Percentiles rank a stretch among this genome's conserved stretches.
These are phyloP conservation scores for Podospora appendiculata DNA, from an alignment of 495 filamentous ascomycete species.

Conservation along the genomic window DNA sequence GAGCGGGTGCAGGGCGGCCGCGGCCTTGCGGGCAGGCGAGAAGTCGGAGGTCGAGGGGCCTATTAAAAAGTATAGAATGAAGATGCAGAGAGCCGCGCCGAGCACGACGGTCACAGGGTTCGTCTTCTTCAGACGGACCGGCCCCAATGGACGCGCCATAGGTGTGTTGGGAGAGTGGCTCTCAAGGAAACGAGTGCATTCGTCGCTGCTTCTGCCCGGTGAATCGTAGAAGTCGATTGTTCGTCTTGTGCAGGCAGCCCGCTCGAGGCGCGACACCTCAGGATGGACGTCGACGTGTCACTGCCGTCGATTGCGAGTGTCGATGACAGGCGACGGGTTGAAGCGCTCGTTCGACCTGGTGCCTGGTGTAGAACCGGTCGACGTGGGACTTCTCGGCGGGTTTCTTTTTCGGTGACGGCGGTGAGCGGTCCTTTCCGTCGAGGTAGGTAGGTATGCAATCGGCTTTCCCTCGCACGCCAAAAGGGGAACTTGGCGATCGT, in stretches of 20 bases:
- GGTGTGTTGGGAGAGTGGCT: slow-evolving; percentile 10
- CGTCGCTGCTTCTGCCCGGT: neutral
- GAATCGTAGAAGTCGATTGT: neutral
- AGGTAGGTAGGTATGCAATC: neutral
- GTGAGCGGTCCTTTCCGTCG: neutral
- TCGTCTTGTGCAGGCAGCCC: neutral
- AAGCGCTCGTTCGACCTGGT: too few species aligned
- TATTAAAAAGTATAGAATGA: slow-evolving; percentile 46
- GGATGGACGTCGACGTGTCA: too few species aligned
- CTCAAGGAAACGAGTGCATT: slow-evolving; percentile 13
- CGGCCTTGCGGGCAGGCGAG: slow-evolving; percentile 31
- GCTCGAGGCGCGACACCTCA: too few species aligned
- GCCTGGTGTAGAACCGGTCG: too few species aligned
- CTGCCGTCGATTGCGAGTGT: too few species aligned
- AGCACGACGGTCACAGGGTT: slow-evolving; percentile 43
- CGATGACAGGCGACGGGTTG: too few species aligned
- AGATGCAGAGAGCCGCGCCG: slow-evolving; percentile 41
- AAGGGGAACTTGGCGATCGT: neutral
- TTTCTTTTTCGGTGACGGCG: neutral
- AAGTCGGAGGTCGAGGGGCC: slow-evolving; percentile 37
- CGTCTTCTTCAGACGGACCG: slow-evolving; percentile 48
- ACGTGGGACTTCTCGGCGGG: too few species aligned
- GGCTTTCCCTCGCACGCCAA: slow-evolving; percentile 2
- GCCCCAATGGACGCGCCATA: slow-evolving; percentile 47
- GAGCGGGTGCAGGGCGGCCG: slow-evolving; percentile 62